Evolutionary conservation across 2,329 filamentous ascomycete genomes (phyloP).

Genomic region (Diplocarpon rosae): DNA sequence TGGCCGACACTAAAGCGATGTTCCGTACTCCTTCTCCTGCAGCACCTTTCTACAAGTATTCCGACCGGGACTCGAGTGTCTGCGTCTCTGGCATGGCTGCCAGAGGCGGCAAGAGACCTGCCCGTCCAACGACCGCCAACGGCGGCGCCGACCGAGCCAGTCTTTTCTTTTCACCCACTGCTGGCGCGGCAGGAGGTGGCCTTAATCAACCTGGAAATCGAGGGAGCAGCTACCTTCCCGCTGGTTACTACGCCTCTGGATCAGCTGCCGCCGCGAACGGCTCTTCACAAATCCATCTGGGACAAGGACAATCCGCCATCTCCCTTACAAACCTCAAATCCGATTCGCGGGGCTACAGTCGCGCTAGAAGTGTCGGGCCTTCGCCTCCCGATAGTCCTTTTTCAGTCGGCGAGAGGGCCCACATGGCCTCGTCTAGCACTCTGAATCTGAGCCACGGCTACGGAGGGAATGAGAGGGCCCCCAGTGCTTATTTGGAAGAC

Average conservation of each 20-base stretch:
- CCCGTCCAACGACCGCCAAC: conserved; percentile 29
- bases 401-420: conserved; percentile 27
- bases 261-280: conserved; percentile 28
- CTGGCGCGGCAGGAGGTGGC: conserved; percentile 45
- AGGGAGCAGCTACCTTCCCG: conserved; percentile 71
- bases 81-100: conserved; percentile 20
- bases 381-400: conserved; percentile 54
- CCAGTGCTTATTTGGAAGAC: conserved; percentile 84
- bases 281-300: conserved; percentile 25
- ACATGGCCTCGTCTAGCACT: conserved; percentile 47
- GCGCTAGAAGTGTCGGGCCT: conserved; percentile 34
- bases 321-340: conserved; percentile 44
- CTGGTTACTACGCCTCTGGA: conserved; percentile 79
- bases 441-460: conserved; percentile 52
- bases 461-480: conserved; percentile 50
- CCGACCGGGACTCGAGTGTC: conserved; percentile 36
- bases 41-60: conserved; percentile 54
- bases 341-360: conserved; percentile 40
- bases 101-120: conserved; percentile 25
- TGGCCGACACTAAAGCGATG: conserved; percentile 57
- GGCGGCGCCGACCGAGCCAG: conserved; percentile 13
- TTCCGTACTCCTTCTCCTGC: conserved; percentile 46
- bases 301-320: conserved; percentile 37
- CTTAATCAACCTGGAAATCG: conserved; percentile 46
- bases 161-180: conserved; percentile 93